Evolutionary conservation across 495 filamentous ascomycete species (phyloP), one percentile per base, ranked within the genome.

Genomic region (Neurospora sp.): DNA sequence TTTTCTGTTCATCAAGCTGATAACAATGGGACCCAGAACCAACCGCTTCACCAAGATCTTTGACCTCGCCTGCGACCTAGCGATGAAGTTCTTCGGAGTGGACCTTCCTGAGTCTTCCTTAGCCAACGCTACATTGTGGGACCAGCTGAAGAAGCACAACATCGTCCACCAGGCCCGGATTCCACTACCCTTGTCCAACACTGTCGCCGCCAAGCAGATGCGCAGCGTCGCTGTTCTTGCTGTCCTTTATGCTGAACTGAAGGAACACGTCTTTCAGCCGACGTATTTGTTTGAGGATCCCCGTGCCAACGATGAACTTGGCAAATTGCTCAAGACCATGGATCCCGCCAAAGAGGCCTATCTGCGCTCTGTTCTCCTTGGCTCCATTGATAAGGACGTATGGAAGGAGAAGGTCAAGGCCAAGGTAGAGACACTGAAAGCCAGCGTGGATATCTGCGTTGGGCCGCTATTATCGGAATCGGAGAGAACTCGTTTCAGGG

Each of bases 311-410:
- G 16, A 46, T 0, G 72, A 70, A 8, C 46, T 79, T 1, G 42
- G 46, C 2, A 6, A 23, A 0, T 20, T 77, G 2, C 40, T 81
- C 10, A n/a, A 48, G 0, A 66, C 54, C 14, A 66, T 66, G 6
- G 39, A 73, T 6, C 73, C 78, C 0, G 73, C 70, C 23, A 31
- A 69, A 9, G 9, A 59, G 0, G 71, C 74, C 4, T 71, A 78
- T 42, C 62, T 79, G 3, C 73, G 79, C 3, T 75, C 78, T 0
- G 76, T 76, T 2, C 74, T 81, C 2, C 70, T 81, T 14, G 70
- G 38, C 40, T 27, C 54, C 5, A 4, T 62, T 23, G 44, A 72
- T 11, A 42, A 46, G 3, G n/a, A 14, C 16, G 14, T 27, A 8
- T 40, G 23, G 18, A 69, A 70, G 8, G 4, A 39, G 4, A 70